Conservation (phyloP, 2,329 filamentous ascomycete species). For the Ceratocystis colombiana region DNA sequence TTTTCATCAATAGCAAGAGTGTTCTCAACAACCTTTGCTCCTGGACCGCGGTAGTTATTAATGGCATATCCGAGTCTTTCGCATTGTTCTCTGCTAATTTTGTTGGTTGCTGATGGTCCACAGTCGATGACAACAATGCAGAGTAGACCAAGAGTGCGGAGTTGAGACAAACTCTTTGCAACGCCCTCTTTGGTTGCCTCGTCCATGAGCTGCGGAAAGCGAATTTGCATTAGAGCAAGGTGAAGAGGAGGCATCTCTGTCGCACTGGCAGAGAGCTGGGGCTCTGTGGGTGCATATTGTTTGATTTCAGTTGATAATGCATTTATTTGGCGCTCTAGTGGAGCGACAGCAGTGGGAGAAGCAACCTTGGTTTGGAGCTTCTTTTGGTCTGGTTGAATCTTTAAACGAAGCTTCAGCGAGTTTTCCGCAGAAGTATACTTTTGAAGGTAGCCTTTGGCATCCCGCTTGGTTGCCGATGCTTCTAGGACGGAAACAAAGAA, state of each 20-base stretch:
- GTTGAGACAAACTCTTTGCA: slow-evolving; percentile 71
- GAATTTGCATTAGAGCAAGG: slow-evolving; percentile 77
- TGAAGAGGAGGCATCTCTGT: slow-evolving; percentile 37
- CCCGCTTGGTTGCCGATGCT: slow-evolving; percentile 81
- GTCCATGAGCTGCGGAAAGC: slow-evolving; percentile 59
- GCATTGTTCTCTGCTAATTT: slow-evolving; percentile 51
- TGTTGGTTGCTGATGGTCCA: slow-evolving; percentile 35
- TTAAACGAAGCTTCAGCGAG: slow-evolving; percentile 16
- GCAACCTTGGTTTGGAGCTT: slow-evolving; percentile 26
- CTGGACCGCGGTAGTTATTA: slow-evolving; percentile 56
- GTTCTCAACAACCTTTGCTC: slow-evolving; percentile 56
- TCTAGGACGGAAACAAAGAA: slow-evolving; percentile 79
- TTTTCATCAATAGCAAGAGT: slow-evolving; percentile 28
- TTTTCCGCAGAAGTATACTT: slow-evolving; percentile 50
- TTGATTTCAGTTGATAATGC: slow-evolving; percentile 2
- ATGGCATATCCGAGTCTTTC: slow-evolving; percentile 66
- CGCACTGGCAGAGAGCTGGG: neutral
- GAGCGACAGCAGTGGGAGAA: neutral
- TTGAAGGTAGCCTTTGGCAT: slow-evolving; percentile 83
- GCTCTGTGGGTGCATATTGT: slow-evolving; percentile 26
- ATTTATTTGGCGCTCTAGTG: neutral
- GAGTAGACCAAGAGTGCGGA: slow-evolving; percentile 68
- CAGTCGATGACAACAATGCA: slow-evolving; percentile 79
- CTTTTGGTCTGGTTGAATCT: slow-evolving; percentile 11
- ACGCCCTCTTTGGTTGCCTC: slow-evolving; percentile 62